These are phyloP conservation scores for Exophiala oligosperma DNA, from an alignment of 2,329 filamentous ascomycete genomes.

Conservation along the genomic window DNA sequence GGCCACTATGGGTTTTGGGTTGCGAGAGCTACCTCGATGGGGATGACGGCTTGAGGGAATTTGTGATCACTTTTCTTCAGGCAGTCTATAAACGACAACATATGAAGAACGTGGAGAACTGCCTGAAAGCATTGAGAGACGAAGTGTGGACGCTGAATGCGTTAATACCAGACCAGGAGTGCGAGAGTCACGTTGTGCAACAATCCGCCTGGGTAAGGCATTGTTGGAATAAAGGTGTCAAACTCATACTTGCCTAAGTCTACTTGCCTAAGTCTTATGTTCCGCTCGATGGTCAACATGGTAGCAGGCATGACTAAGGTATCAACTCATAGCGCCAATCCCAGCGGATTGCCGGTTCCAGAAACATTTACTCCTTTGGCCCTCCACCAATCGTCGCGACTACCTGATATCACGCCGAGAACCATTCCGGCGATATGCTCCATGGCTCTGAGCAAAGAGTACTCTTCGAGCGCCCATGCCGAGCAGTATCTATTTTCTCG, in stretches of 20 bases:
- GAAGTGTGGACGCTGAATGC: not conserved
- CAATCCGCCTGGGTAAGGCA: not conserved
- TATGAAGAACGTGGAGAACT: not conserved
- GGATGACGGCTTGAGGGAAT: constrained; percentile 27
- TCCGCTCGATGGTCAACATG: too few species aligned
- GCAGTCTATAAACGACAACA: not conserved
- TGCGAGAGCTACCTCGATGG: constrained; percentile 15
- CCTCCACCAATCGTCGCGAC: too few species aligned
- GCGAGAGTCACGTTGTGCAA: not conserved
- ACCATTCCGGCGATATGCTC: too few species aligned
- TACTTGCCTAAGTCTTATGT: too few species aligned
- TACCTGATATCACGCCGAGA: too few species aligned
- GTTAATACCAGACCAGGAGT: not conserved
- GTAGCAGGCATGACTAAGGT: too few species aligned
- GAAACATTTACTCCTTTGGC: too few species aligned
- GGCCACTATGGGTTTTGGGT: not conserved
- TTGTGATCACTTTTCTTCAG: not conserved
- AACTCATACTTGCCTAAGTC: not conserved
- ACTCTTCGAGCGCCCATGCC: too few species aligned
- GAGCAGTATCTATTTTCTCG: too few species aligned
- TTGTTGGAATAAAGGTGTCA: not conserved
- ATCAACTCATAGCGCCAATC: too few species aligned
- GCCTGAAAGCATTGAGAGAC: not conserved
- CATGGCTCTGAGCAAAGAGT: too few species aligned
- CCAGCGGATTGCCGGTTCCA: too few species aligned